Evolutionary conservation across 257 asterid species (phyloP).

Genomic region (Vinca minor): DNA sequence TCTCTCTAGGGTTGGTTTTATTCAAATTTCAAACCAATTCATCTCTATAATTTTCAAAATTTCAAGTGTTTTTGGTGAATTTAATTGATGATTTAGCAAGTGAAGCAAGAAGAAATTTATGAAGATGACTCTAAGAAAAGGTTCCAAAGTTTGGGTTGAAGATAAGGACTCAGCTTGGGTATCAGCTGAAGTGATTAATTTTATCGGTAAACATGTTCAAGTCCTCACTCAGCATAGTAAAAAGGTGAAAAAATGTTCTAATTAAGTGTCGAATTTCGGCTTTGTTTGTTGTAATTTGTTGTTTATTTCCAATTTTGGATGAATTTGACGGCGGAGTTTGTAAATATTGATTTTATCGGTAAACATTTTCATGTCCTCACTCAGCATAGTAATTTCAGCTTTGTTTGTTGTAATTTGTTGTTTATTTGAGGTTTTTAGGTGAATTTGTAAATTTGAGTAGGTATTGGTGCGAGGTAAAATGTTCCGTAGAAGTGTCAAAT

Average conservation of each 20-base stretch:
- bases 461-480: no score
- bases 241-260: no score
- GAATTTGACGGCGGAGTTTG: background rate
- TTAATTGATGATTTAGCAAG: constrained; percentile 14
- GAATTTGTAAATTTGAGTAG: constrained; percentile 20
- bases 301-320: background rate
- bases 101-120: constrained; percentile 1
- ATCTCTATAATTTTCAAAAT: background rate
- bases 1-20: constrained; percentile 44
- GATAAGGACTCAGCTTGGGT: constrained; percentile 72
- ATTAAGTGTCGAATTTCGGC: background rate
- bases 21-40: constrained; percentile 22
- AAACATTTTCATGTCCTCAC: no score
- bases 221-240: constrained; percentile 56
- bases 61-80: background rate
- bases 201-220: constrained; percentile 68
- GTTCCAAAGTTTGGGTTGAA: constrained; percentile 82
- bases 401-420: no score
- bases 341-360: no score
- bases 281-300: background rate
- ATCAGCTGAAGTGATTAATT: constrained; percentile 62
- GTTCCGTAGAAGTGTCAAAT: no score
- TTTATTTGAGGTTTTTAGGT: background rate
- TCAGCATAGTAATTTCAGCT: background rate
- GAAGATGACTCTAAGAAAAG: constrained; percentile 67